phyloP scores from a whole-genome alignment of 805 yeast species.

The Wickerhamiella slavikovae region DNA sequence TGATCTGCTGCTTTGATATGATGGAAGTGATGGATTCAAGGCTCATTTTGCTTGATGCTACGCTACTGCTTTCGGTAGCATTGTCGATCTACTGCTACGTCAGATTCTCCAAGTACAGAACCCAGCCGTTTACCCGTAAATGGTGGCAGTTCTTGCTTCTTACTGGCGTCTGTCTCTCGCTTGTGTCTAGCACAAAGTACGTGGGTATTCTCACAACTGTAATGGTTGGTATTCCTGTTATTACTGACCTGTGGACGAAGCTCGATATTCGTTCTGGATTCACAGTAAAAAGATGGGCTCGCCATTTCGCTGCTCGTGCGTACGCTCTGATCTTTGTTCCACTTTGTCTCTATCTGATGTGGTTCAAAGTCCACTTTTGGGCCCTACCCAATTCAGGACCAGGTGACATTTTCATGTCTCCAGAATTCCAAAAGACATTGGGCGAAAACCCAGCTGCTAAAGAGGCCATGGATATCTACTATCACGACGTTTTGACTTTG shows the following conservation, averaged over 20 bases:
- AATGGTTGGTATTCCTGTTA: conserved; percentile 74
- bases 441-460: conserved; percentile 40
- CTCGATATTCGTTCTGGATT: conserved; percentile 53
- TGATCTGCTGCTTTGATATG: conserved; percentile 47
- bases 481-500: conserved; percentile 41
- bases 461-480: conserved; percentile 48
- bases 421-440: conserved; percentile 76
- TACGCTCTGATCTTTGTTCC: conserved; percentile 54
- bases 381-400: conserved; percentile 67
- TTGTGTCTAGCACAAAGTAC: conserved; percentile 86
- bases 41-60: conserved; percentile 80
- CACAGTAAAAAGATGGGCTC: conserved; percentile 14
- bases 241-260: conserved; percentile 36
- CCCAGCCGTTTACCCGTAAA: conserved; percentile 45
- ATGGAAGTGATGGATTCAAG: conserved; percentile 72
- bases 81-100: conserved; percentile 58
- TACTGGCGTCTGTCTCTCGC: conserved; percentile 75
- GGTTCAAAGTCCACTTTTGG: conserved; percentile 66
- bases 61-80: conserved; percentile 72
- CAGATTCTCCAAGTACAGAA: conserved; percentile 42
- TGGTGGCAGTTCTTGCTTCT: conserved; percentile 91
- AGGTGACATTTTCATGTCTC: conserved; percentile 80
- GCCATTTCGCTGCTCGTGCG: conserved; percentile 59
- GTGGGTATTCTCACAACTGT: conserved; percentile 85
- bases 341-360: conserved; percentile 37